These are phyloP conservation scores for Trifolium subterraneum DNA, from an alignment of 306 rosid genomes.

Conservation along the genomic window DNA sequence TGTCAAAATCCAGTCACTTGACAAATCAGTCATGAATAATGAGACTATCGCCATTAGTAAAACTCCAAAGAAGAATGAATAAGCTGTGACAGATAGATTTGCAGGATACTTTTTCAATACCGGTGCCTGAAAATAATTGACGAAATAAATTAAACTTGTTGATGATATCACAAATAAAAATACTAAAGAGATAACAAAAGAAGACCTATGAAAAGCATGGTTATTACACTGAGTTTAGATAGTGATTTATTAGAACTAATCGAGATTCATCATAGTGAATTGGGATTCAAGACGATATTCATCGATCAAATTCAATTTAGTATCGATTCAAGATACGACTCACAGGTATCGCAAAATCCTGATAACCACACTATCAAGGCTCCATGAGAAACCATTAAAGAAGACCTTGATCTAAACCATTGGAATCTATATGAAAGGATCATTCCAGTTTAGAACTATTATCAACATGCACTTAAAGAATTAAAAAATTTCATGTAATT, in stretches of 20 bases:
- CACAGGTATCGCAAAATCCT: not conserved
- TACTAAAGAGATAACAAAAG: not conserved
- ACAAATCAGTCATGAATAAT: conserved; percentile 50
- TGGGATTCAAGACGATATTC: too few relatives aligned
- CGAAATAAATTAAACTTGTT: conserved; percentile 9
- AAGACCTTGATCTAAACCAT: too few relatives aligned
- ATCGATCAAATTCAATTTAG: too few relatives aligned
- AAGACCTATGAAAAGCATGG: not conserved
- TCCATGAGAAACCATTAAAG: too few relatives aligned
- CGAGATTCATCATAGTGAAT: too few relatives aligned
- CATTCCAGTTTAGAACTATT: too few relatives aligned
- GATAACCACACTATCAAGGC: not conserved
- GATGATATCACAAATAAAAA: conserved; percentile 30
- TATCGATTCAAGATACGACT: not conserved
- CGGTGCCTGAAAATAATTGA: conserved; percentile 71
- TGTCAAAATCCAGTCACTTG: conserved; percentile 77
- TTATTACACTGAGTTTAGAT: not conserved
- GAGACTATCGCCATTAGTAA: conserved; percentile 67
- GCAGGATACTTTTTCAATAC: conserved; percentile 77
- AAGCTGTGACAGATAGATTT: conserved; percentile 80
- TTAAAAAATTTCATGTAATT: not conserved
- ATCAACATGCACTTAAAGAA: not conserved
- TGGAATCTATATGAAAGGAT: too few relatives aligned
- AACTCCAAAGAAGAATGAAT: conserved; percentile 76
- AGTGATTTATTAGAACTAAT: not conserved